A percentile compares a stretch with the other conserved stretches of the same genome.
phyloP scores from a whole-genome alignment of 306 rosid genomes.

The Rosa lucieae region DNA sequence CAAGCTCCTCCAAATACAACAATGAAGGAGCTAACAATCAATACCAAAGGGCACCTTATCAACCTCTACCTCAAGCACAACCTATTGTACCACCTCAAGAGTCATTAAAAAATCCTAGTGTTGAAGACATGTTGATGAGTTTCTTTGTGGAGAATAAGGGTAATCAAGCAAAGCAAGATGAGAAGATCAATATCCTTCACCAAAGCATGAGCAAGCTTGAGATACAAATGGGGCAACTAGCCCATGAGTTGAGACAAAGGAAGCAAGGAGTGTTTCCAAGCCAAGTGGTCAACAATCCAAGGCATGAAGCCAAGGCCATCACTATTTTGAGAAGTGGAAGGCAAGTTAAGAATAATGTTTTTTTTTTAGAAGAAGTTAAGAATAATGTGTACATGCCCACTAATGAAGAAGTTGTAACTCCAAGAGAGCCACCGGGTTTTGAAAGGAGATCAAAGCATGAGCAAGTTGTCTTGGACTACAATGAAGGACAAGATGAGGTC shows the following conservation, averaged over 20 bases:
- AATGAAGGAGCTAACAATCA: neutral
- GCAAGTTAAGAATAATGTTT: neutral
- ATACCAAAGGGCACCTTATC: neutral
- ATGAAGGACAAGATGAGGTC: too few relatives aligned
- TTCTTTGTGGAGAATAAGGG: neutral
- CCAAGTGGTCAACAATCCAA: neutral
- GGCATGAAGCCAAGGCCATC: neutral
- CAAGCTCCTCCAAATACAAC: neutral
- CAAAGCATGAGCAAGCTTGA: neutral
- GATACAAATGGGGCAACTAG: neutral
- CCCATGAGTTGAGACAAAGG: neutral
- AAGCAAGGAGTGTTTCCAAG: neutral
- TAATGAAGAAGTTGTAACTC: neutral
- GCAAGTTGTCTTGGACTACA: too few relatives aligned
- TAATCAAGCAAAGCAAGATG: neutral
- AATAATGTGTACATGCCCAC: too few relatives aligned
- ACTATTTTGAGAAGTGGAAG: neutral
- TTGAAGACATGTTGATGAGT: neutral
- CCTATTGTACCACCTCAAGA: neutral
- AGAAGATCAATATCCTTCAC: neutral
- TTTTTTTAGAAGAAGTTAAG: neutral
- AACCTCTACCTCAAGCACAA: neutral
- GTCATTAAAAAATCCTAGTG: neutral
- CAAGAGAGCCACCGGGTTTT: neutral
- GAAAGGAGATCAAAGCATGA: neutral